Base-by-base conservation (phyloP, 1,139 yeast genomes). In the Yamadazyma buinensis region DNA sequence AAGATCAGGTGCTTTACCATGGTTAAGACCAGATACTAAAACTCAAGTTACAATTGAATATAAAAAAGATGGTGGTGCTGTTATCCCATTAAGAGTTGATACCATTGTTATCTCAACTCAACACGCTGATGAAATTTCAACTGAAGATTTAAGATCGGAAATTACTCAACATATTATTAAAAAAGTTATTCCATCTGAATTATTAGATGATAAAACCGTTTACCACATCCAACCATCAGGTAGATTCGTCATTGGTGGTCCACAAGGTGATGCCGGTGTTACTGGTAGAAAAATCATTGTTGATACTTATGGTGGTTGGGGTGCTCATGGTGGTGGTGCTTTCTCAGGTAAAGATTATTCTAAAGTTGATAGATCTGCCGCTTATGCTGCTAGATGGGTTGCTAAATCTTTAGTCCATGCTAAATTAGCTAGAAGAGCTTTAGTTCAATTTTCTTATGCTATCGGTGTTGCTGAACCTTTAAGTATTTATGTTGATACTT, bases 291-390 rank as follows among this genome's bases (percentile, higher is more conserved):
- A 92, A 79, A 92, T 92, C 67, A 92, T 92, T 61, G 99, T 92
- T 62, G 99, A 92, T 72, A 95, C 98, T 48, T 92, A 92, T 74
- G 99, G 99, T 76, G 98, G 99, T 57, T 94, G 98, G 94, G 97
- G 98, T 72, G 97, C 98, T 57, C 98, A 92, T 77, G 99, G 99
- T 73, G 99, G 99, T 78, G 99, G 99, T 80, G 98, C 98, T 49
- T 92, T 94, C 88, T 85, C 96, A 46, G 99, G 99, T 72, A 92
- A 92, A 79, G 99, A 92, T 72, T 92, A 87, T 85, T 87, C 97
- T 64, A 92, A 92, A 80, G 99, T 92, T 60, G 99, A 92, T 72
- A 87, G 99, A 77, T 92, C 98, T 50, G 99, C 98, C 61, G 98
- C 98, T 51, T 92, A 92, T 64, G 97, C 98, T 59, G 98, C 98